A percentile compares a stretch with the other conserved stretches of the same genome.
phyloP scores from a whole-genome alignment of 306 rosid genomes.

The Dalbergia cochinchinensis region DNA sequence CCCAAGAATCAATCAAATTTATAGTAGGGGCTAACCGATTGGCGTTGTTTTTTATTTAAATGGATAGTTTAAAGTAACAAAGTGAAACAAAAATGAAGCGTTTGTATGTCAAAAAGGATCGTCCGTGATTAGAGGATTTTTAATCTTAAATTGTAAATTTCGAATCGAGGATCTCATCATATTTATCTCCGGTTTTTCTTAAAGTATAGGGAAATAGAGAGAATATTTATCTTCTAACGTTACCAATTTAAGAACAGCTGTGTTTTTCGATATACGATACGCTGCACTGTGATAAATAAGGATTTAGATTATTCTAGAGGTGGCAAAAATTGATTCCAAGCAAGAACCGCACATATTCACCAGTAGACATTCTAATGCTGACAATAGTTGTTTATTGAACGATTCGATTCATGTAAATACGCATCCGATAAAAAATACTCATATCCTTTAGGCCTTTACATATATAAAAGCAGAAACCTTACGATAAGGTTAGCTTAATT shows the following conservation, averaged over 20 bases:
- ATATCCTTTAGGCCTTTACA: not conserved
- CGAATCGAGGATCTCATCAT: not conserved
- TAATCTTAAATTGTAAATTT: not conserved
- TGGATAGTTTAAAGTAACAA: not conserved
- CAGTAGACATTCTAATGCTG: not conserved
- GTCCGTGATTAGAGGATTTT: not conserved
- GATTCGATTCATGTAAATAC: not conserved
- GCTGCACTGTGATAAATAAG: no score
- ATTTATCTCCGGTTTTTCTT: not conserved
- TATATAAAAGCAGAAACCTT: not conserved
- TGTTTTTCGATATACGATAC: no score
- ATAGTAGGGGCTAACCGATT: not conserved
- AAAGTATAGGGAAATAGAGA: not conserved
- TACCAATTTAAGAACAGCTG: not conserved
- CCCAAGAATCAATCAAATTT: not conserved
- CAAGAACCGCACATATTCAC: not conserved
- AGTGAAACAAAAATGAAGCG: not conserved
- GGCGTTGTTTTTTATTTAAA: not conserved
- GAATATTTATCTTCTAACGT: not conserved
- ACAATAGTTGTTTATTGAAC: constrained; percentile 12
- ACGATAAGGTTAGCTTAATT: constrained; percentile 6
- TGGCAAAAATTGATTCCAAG: not conserved
- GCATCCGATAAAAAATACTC: not conserved
- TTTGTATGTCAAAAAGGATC: not conserved
- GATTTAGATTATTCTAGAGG: not conserved